Evolutionary conservation across 495 filamentous ascomycete genomes (phyloP), one percentile per base, ranked within the genome.

Genomic region (Friedmanniomyces simplex): DNA sequence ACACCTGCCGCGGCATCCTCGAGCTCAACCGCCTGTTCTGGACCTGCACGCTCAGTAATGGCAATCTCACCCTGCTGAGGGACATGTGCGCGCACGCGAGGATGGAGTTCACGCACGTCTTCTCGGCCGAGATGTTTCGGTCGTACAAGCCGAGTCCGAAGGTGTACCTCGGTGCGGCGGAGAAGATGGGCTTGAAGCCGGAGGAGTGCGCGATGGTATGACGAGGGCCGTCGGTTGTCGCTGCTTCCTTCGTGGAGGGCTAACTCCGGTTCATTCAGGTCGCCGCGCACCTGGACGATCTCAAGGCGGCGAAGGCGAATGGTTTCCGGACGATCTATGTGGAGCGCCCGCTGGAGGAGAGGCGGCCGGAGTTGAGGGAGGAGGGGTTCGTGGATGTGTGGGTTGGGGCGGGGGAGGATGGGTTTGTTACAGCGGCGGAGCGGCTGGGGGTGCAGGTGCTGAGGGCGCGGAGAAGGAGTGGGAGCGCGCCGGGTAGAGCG

Each of bases 291-390:
- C 66, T 90, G 48, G 63, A 58, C 13, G 87, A 91, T 65, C 64
- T 91, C 58, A 75, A 79, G 48, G 86, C 79, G 0, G 88, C 86
- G 13, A 82, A 81, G 65, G 65, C 57, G 12, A 73, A 71, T 43
- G 88, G 87, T 0, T 72, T 89, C 49, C 71, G 77, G 66, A 86
- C 84, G 0, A 76, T 94, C 37, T 93, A 88, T 71, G 81, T 91
- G n/a, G 86, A 86, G 72, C 72, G 85, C 53, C 67, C 69, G 14
- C 58, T 66, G 34, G 88, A 91, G 68, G 86, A 89, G 69, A 68
- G 69, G n/a, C 24, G 54, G 12, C 79, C 81, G 2, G 68, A 78
- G 63, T 72, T 74, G 43, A 74, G 76, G 49, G 72, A 72, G 52
- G 80, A 77, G 59, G 58, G 50, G 10, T 63, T 84, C 57, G 46